Evolutionary conservation across 257 asterid genomes (phyloP), one percentile per base, ranked within the genome.

Genomic region (Gentiana dahurica): DNA sequence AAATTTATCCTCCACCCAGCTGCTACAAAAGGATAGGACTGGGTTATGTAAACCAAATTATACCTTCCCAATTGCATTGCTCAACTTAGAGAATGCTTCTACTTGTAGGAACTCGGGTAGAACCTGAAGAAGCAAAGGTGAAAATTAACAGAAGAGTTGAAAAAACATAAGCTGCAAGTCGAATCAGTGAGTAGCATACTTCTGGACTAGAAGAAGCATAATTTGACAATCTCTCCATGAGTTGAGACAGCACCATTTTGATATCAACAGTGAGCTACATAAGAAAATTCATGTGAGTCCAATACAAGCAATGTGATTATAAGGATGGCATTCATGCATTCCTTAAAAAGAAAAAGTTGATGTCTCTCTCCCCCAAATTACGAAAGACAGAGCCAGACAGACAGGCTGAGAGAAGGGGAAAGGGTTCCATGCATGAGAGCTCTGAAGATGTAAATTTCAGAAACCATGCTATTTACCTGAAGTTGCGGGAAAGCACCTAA

Each of bases 1-100:
- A 41, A 5, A 10, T 7, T 41, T 41, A 5, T 10, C 6, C 9
- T 41, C 9, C 9, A 41, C 6, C 46, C 6, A 41, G 36, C 49
- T 4, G 44, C 39, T 51, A 35, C 64, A 51, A 12, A n/a, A 55
- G 1, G 5, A 8, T 34, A 49, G 12, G 0, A 11, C 24, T 51
- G 46, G 5, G 4, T 34, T 10, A n/a, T 7, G 58, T 51, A 57
- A n/a, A 37, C 55, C 61, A 33, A 60, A 57, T 58, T 43, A 68
- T 81, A 88, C 98, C 98, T 92, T 92, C 68, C 97, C 95, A 52
- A 92, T 92, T 68, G 97, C 97, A 77, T 65, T 83, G 95, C 95
- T 92, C 73, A 92, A 77, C 81, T 92, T 92, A 59, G 95, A 53
- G 83, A 92, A 92, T 70, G 98, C 97, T 81, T 88, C 98, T 61